Percentiles rank a stretch among this genome's conserved stretches.
phyloP scores from a whole-genome alignment of 345 rosid species.

The Melaleuca quinquenervia region DNA sequence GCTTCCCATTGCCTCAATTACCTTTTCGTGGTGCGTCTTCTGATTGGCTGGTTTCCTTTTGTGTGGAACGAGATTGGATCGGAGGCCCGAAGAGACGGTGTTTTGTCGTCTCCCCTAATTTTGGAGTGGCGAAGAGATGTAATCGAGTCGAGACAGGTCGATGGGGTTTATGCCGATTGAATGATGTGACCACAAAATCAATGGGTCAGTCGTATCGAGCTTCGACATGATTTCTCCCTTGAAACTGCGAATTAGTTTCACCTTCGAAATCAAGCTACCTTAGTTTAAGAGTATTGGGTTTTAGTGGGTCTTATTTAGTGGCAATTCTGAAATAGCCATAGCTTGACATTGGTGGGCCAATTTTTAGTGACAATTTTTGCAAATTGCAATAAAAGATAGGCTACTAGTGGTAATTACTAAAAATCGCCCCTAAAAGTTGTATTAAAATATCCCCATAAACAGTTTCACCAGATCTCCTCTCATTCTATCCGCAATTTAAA shows the following conservation, averaged over 20 bases:
- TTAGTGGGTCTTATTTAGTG: background rate
- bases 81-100: background rate
- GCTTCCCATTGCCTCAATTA: background rate
- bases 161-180: background rate
- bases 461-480: background rate
- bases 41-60: background rate
- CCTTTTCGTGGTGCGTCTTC: background rate
- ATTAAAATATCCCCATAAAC: background rate
- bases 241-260: accelerated
- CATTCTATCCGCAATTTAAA: background rate
- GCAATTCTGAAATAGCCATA: background rate
- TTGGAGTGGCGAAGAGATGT: accelerated
- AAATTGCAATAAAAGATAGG: background rate
- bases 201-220: accelerated
- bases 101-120: accelerated
- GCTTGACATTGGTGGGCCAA: too few species aligned
- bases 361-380: background rate
- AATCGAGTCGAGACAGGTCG: background rate
- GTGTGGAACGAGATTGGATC: background rate
- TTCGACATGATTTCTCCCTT: accelerated
- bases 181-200: accelerated
- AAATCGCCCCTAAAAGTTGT: background rate
- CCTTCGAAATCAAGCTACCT: background rate
- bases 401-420: background rate
- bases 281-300: background rate